Base-by-base conservation (phyloP, 768 basidiomycete species). In the Kwoniella pini region DNA sequence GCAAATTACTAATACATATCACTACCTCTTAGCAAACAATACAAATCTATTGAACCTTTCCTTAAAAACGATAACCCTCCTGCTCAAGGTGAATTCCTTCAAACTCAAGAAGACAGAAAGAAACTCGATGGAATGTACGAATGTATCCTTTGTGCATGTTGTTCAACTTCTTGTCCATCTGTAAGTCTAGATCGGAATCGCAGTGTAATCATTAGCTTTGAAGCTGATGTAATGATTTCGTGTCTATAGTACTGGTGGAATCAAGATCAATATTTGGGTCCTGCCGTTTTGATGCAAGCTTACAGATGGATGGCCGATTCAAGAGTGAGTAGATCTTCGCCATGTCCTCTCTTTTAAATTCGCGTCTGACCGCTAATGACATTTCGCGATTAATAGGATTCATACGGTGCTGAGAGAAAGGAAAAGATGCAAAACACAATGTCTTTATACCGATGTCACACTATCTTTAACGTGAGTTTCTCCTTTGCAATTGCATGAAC, bases 261-360 rank as follows among this genome's bases (percentile, higher is more conserved):
- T 28, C 42, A 36, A 59, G 71, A 97, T 76, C 89, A 92, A 79
- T 99, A 99, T 80, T 88, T 99, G 39, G 94, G 95, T 33, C 95
- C 95, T 5, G 95, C 95, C 0, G 93, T 93, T 0, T 81, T 97
- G 71, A 92, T 97, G 91, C 90, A 92, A 71, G 91, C 92, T 0
- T 96, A 97, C 80, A 83, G 94, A 68, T 98, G 95, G 95, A 95
- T 99, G 75, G 93, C 94, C 0, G 95, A 98, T 77, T 95, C 91
- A 46, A 83, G 95, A 69, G 91, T 91, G 67, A 57, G 87, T 82
- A 5, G 42, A 50, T 43, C 48, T 17, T 42, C 21, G 30, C 30
- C 9, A 21, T 7, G 19, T 36, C 33, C 33, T 7, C 7, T 36
- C 33, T 7, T 7, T 15, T 7, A 36, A 36, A 36, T 36, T 36